phyloP scores from a whole-genome alignment of 768 basidiomycete species.

The Stropharia rugosoannulata region DNA sequence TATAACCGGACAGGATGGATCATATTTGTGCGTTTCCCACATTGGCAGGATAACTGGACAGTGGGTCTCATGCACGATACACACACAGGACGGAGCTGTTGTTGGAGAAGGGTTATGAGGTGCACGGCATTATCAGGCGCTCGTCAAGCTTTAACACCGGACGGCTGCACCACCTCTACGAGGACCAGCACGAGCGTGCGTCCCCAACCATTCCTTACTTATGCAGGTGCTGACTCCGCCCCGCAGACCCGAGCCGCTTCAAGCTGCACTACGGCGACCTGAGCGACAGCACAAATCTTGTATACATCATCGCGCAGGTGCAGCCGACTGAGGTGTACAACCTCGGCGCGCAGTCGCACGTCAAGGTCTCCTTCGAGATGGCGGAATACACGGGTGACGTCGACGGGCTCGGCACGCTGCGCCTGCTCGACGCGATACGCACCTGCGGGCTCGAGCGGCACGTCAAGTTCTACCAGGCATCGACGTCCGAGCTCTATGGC shows the following conservation, averaged over 20 bases:
- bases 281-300: conserved; percentile 95
- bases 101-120: conserved; percentile 85
- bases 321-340: conserved; percentile 98
- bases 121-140: conserved; percentile 94
- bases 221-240: background rate
- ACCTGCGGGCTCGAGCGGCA: conserved; percentile 94
- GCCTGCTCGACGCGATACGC: conserved; percentile 92
- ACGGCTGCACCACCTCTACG: conserved; percentile 90
- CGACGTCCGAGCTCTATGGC: conserved; percentile 95
- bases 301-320: conserved; percentile 93
- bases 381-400: conserved; percentile 99
- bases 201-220: conserved; percentile 8
- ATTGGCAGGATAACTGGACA: background rate
- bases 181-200: conserved; percentile 90
- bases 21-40: conserved; percentile 72
- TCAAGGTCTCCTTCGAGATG: conserved; percentile 99
- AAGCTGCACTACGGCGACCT: conserved; percentile 91
- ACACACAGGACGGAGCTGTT: conserved; percentile 73
- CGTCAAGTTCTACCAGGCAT: conserved; percentile 95
- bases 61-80: background rate
- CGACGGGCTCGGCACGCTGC: conserved; percentile 91
- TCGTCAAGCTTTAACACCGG: conserved; percentile 99
- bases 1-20: conserved; percentile 96
- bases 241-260: conserved; percentile 68
- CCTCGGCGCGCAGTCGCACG: conserved; percentile 95